Percentiles rank a stretch among this genome's conserved stretches.
These are phyloP conservation scores for Marasmius sp. DNA, from an alignment of 1,284 basidiomycete species.

Conservation along the genomic window DNA sequence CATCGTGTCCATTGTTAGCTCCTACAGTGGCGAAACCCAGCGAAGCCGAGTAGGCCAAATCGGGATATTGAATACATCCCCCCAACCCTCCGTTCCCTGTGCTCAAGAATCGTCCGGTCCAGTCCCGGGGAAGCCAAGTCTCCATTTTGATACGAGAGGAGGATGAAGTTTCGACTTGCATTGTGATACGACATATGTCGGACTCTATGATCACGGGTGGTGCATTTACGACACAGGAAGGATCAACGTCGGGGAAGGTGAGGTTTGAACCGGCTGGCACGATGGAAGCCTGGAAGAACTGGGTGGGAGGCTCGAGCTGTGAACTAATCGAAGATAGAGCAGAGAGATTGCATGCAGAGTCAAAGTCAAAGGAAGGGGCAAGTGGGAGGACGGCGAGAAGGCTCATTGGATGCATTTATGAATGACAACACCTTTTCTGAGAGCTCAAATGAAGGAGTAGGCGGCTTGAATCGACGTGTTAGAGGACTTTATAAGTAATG, in stretches of 20 bases:
- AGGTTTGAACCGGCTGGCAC: background rate
- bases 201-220: background rate
- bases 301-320: background rate
- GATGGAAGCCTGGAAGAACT: background rate
- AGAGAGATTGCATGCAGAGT: background rate
- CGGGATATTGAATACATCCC: constrained; percentile 8
- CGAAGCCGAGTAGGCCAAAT: constrained; percentile 7
- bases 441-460: no score
- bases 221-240: background rate
- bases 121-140: background rate
- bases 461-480: no score
- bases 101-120: background rate
- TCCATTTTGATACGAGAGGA: background rate
- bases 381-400: background rate
- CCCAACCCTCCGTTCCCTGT: background rate
- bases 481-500: no score
- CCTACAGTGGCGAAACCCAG: constrained; percentile 16
- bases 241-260: background rate
- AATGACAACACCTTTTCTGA: no score
- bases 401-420: no score
- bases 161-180: background rate
- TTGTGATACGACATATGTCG: background rate
- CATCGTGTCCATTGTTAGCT: constrained; percentile 18
- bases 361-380: background rate
- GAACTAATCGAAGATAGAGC: background rate